Percentiles rank a stretch among this genome's conserved stretches.
phyloP scores from a whole-genome alignment of 148 eudicot species.

The Rhododendron vialii region DNA sequence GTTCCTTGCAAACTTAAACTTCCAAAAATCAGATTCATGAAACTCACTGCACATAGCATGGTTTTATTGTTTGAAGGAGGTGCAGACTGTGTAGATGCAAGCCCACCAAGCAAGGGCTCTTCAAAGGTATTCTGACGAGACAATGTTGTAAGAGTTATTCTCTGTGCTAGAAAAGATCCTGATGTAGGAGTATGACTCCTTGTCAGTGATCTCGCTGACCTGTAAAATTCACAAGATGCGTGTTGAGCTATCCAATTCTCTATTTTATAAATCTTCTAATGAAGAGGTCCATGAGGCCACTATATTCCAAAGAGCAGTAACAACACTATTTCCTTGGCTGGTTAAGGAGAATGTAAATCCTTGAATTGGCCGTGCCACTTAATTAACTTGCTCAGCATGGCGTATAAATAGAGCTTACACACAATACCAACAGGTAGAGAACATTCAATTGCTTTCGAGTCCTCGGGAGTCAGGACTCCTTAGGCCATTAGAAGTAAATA shows the following conservation, averaged over 20 bases:
- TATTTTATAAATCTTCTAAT: not conserved
- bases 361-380: not conserved
- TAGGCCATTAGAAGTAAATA: not conserved
- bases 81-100: conserved; percentile 28
- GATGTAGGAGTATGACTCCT: conserved; percentile 54
- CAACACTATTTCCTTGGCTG: not conserved
- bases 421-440: not conserved
- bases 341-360: not conserved
- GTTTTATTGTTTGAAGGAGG: conserved; percentile 41
- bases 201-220: conserved; percentile 74
- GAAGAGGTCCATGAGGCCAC: not conserved
- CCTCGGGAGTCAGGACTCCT: not conserved
- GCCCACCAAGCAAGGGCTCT: conserved; percentile 58
- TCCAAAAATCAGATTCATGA: conserved; percentile 5
- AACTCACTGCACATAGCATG: conserved; percentile 63
- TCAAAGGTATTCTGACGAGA: conserved; percentile 24
- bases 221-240: conserved; percentile 20
- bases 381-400: not conserved
- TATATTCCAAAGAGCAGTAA: not conserved
- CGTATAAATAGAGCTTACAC: not conserved
- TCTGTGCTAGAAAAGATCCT: conserved; percentile 38
- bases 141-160: conserved; percentile 13
- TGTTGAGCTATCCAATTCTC: not conserved
- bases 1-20: not conserved
- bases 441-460: not conserved